These are phyloP conservation scores for Ascochyta rabiei DNA, from an alignment of 2,329 filamentous ascomycete genomes.

Conservation along the genomic window DNA sequence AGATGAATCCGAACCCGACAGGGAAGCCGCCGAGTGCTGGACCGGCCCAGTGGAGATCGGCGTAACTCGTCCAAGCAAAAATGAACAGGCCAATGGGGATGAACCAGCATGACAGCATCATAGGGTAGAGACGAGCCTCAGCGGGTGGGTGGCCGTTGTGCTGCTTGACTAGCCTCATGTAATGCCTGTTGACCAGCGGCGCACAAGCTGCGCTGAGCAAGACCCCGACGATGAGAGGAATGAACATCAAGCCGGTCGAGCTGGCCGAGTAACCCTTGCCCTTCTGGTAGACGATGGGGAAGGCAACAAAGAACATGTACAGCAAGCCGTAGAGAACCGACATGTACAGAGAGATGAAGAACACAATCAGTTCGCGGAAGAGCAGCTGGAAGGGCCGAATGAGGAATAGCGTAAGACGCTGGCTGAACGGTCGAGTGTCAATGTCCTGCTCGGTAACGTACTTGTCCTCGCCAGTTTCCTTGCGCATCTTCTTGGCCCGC, in stretches of 20 bases:
- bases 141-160: constrained; percentile 76
- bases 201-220: constrained; percentile 69
- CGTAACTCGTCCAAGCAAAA: constrained; percentile 73
- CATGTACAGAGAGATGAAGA: constrained; percentile 86
- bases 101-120: constrained; percentile 62
- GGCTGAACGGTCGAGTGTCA: constrained; percentile 70
- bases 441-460: constrained; percentile 83
- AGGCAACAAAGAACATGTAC: constrained; percentile 71
- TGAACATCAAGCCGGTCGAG: constrained; percentile 84
- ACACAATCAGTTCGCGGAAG: constrained; percentile 82
- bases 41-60: constrained; percentile 70
- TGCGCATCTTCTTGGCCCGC: constrained; percentile 74
- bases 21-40: constrained; percentile 69
- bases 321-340: constrained; percentile 76
- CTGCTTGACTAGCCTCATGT: constrained; percentile 67
- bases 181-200: constrained; percentile 81
- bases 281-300: constrained; percentile 71
- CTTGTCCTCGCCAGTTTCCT: constrained; percentile 67
- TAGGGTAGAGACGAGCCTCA: constrained; percentile 79
- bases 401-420: constrained; percentile 76
- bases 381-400: constrained; percentile 84
- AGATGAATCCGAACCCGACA: constrained; percentile 82
- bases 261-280: constrained; percentile 79
- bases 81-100: constrained; percentile 71
- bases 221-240: constrained; percentile 79